Conservation (phyloP, 2,329 filamentous ascomycete species). For the Fusarium sp. region DNA sequence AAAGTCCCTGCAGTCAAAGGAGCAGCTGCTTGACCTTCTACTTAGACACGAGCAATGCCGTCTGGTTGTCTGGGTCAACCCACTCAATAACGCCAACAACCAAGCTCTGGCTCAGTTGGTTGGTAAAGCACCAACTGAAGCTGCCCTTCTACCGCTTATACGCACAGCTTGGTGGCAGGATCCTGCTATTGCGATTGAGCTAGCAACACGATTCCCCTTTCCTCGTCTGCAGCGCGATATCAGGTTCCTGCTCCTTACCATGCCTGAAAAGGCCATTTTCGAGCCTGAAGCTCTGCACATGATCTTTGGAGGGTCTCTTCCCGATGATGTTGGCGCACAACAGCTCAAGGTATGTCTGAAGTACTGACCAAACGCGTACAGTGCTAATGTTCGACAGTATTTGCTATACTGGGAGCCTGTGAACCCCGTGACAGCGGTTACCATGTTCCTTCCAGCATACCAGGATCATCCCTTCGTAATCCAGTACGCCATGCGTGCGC, state of each 20-base stretch:
- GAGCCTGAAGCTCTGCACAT: conserved; percentile 88
- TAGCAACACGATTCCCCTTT: conserved; percentile 83
- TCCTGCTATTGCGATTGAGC: conserved; percentile 87
- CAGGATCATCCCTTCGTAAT: conserved; percentile 92
- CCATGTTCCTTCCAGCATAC: conserved; percentile 92
- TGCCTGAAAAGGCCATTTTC: conserved; percentile 83
- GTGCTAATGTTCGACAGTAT: conserved; percentile 67
- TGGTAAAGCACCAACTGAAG: conserved; percentile 57
- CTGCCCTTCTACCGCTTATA: conserved; percentile 73
- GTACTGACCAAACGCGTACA: background rate
- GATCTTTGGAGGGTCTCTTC: conserved; percentile 81
- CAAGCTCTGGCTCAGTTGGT: conserved; percentile 57
- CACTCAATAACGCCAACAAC: conserved; percentile 71
- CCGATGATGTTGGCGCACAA: conserved; percentile 81
- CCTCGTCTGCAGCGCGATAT: conserved; percentile 80
- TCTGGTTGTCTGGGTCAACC: conserved; percentile 90
- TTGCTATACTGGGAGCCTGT: conserved; percentile 93
- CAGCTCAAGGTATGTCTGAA: conserved; percentile 77
- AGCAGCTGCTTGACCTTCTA: conserved; percentile 83
- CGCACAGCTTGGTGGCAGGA: conserved; percentile 89
- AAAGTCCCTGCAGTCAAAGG: conserved; percentile 80
- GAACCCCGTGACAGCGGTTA: conserved; percentile 92
- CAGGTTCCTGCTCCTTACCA: conserved; percentile 82
- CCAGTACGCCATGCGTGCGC: conserved; percentile 94
- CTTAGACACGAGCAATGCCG: conserved; percentile 87